Percentiles rank a stretch among this genome's conserved stretches.
Evolutionary conservation across 768 basidiomycete genomes (phyloP).

Genomic region (Boletus tomentosulus): DNA sequence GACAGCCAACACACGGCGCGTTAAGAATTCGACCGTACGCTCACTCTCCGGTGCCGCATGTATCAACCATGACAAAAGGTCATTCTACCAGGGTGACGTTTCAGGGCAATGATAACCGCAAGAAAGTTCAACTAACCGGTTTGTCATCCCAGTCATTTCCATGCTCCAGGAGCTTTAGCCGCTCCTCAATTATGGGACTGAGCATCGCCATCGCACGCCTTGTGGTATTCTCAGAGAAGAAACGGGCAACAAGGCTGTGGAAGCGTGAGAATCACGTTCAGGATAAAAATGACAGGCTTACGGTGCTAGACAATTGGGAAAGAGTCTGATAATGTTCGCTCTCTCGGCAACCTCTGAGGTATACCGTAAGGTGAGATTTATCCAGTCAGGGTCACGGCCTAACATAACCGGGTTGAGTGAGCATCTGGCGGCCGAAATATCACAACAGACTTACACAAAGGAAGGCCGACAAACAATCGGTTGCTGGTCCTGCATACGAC

Average conservation of each 20-base stretch:
- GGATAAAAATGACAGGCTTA: slow-evolving; percentile 13
- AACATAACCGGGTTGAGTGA: background rate
- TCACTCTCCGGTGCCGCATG: slow-evolving; percentile 22
- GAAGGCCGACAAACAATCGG: slow-evolving; percentile 46
- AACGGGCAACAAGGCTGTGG: slow-evolving; percentile 15
- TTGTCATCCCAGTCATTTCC: slow-evolving; percentile 29
- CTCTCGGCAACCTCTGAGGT: slow-evolving; percentile 28
- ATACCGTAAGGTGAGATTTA: slow-evolving; percentile 27
- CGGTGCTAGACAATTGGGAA: slow-evolving; percentile 35
- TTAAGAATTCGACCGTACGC: slow-evolving; percentile 21
- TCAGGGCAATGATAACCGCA: background rate
- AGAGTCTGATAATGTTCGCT: slow-evolving; percentile 22
- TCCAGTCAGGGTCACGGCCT: slow-evolving; percentile 34
- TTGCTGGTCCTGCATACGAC: slow-evolving; percentile 41
- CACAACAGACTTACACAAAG: slow-evolving; percentile 33
- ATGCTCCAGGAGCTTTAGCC: slow-evolving; percentile 18
- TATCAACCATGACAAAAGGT: slow-evolving; percentile 33
- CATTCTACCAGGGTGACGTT: slow-evolving; percentile 19
- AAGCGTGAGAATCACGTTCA: background rate
- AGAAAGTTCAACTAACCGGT: slow-evolving; percentile 25
- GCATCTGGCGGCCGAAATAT: background rate
- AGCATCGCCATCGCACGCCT: slow-evolving; percentile 13
- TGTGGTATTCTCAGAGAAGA: slow-evolving; percentile 12
- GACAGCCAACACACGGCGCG: slow-evolving; percentile 10
- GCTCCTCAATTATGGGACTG: slow-evolving; percentile 28